phyloP scores from a whole-genome alignment of 345 rosid genomes.

The Gossypium australe region DNA sequence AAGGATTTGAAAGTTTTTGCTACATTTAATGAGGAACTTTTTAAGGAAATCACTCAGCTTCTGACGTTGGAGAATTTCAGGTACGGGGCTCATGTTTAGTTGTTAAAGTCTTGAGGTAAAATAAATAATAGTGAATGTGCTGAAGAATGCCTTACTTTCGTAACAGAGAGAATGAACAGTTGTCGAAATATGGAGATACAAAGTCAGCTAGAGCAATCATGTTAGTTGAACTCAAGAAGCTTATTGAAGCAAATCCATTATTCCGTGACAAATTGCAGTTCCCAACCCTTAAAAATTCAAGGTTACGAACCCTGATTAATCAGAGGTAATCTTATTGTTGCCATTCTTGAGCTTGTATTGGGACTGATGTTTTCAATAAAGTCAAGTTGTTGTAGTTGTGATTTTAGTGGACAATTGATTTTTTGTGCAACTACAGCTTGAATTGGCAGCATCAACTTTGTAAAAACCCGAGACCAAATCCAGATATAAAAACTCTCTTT shows the following conservation, averaged over 20 bases:
- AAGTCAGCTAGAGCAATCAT: constrained; percentile 94
- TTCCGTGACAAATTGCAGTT: constrained; percentile 96
- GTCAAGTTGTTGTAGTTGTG: neutral
- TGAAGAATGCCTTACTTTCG: constrained; percentile 13
- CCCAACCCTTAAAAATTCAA: constrained; percentile 84
- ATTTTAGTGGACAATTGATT: constrained; percentile 10
- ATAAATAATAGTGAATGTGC: neutral
- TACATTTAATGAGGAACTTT: constrained; percentile 91
- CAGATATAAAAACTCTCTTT: constrained; percentile 96
- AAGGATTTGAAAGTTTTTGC: constrained; percentile 96
- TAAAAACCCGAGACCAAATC: constrained; percentile 94
- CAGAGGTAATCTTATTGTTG: constrained; percentile 51
- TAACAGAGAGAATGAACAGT: constrained; percentile 92
- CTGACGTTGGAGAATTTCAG: constrained; percentile 88
- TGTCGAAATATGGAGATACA: constrained; percentile 95
- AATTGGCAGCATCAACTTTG: constrained; percentile 99
- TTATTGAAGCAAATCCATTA: constrained; percentile 93
- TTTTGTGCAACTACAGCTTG: constrained; percentile 52
- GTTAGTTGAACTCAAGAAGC: constrained; percentile 97
- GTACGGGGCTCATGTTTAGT: constrained; percentile 24
- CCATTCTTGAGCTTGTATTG: too few relatives aligned
- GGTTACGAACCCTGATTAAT: constrained; percentile 86
- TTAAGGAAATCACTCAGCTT: constrained; percentile 92
- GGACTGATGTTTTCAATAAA: too few relatives aligned
- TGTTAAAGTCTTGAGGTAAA: neutral